Evolutionary conservation across 441 rosid species (phyloP).

Genomic region (Gossypium laxum): DNA sequence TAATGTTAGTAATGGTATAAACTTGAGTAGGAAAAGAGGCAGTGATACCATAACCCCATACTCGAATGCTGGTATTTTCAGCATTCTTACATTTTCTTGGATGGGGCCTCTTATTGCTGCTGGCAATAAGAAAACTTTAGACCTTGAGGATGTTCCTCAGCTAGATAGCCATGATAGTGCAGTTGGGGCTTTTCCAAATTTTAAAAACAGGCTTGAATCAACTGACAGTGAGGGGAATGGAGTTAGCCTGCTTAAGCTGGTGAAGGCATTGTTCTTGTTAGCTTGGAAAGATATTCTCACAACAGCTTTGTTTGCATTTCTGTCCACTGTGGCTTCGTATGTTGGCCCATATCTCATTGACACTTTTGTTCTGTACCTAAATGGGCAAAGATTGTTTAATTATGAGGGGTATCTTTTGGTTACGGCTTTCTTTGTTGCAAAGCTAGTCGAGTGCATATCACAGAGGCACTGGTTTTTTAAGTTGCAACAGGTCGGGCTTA

Average conservation of each 20-base stretch:
- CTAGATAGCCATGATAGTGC: constrained; percentile 48
- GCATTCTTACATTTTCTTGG: constrained; percentile 63
- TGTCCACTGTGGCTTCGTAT: constrained; percentile 44
- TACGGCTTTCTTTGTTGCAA: constrained; percentile 34
- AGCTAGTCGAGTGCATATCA: constrained; percentile 43
- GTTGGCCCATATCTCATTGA: constrained; percentile 78
- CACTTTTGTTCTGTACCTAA: constrained; percentile 64
- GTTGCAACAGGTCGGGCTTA: constrained; percentile 36
- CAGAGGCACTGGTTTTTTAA: constrained; percentile 44
- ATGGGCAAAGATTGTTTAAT: constrained; percentile 30
- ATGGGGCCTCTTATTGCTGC: constrained; percentile 47
- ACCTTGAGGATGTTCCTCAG: constrained; percentile 77
- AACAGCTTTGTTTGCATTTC: constrained; percentile 36
- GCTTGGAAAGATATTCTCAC: constrained; percentile 51
- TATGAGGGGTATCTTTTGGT: constrained; percentile 29
- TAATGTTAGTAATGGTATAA: constrained; percentile 20
- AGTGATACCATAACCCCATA: constrained; percentile 42
- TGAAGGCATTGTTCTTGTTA: constrained; percentile 41
- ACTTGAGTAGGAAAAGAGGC: constrained; percentile 28
- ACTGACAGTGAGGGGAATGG: constrained; percentile 25
- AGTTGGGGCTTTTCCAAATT: constrained; percentile 30
- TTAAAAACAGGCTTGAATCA: constrained; percentile 38
- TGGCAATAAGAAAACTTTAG: constrained; percentile 68
- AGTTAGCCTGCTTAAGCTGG: constrained; percentile 43
- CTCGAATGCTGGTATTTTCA: constrained; percentile 50